Base-by-base conservation (phyloP, 192 early-diverging fungal species). In the Umbelopsis sp. region DNA sequence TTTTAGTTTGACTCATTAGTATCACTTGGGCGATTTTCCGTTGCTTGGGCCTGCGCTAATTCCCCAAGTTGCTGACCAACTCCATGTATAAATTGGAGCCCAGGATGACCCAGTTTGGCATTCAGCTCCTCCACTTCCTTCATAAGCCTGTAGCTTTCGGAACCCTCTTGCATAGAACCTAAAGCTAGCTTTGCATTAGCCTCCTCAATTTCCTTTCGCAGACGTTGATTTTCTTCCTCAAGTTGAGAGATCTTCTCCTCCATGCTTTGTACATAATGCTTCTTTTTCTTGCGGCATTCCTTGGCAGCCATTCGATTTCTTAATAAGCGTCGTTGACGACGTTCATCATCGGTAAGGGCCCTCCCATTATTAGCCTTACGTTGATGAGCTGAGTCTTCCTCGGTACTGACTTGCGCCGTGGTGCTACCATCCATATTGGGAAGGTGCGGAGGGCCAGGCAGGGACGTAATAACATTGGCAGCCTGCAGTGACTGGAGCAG, bases 211-310 rank as follows among this genome's bases (percentile, higher is more conserved):
- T 91, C 88, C 73, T 90, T 91, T 55, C 81, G 82, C 64, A 91
- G 70, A 4, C 69, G 76, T 10, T 70, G 64, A 72, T 91, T 91
- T 44, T 94, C 91, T 37, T 88, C 82, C 64, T 89, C 87, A 37
- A 92, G 52, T 37, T 82, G 72, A 12, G 77, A 64, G 15, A 91
- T 82, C 49, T 90, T 89, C 44, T 88, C 81, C 65, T 92, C 90
- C 55, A 94, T 82, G 37, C 89, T 89, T 22, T 78, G 74, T 21
- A 94, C 87, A 69, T 89, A 92, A 21, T 80, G 82, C 75, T 94
- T 94, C 76, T 92, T 92, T 71, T 94, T 94, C 69, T 90, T 90
- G 6, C 92, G 87, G 51, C 91, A 94, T 74, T 92, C 92, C 73
- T 92, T 92, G 52, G 92, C 92, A 1, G 92, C 92, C 23, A 92